Conservation (phyloP, 2,329 filamentous ascomycete genomes). For the Herpotrichia juniperi region DNA sequence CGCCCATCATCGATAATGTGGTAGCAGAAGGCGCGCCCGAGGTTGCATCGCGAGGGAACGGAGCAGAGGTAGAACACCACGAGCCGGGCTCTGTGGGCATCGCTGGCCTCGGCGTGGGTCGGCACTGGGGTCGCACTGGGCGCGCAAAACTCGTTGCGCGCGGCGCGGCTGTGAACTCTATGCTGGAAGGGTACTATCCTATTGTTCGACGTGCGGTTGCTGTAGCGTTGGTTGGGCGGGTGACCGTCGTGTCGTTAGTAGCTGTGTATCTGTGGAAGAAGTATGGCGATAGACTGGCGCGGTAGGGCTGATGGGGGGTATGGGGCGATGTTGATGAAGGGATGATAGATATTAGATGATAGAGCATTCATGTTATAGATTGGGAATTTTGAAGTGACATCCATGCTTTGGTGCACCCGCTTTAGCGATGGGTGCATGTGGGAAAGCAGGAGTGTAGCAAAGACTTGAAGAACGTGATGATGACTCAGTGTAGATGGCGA, state of each 20-base stretch:
- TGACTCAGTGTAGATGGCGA: too few species aligned
- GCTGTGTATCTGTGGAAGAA: slow-evolving; percentile 29
- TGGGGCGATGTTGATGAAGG: neutral
- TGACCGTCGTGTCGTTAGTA: slow-evolving; percentile 30
- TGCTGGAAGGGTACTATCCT: slow-evolving; percentile 61
- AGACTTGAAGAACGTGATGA: too few species aligned
- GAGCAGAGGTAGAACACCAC: too few species aligned
- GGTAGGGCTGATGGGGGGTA: neutral
- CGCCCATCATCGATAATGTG: slow-evolving; percentile 26
- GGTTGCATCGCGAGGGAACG: too few species aligned
- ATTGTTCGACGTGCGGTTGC: slow-evolving; percentile 56
- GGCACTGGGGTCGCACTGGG: slow-evolving; percentile 42
- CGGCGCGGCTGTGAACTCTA: slow-evolving; percentile 51
- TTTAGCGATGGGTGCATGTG: too few species aligned
- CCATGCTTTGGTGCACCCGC: too few species aligned
- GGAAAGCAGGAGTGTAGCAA: too few species aligned
- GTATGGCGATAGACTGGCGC: slow-evolving; percentile 2
- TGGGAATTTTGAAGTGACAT: too few species aligned
- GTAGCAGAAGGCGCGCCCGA: slow-evolving; percentile 28
- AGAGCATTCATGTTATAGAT: too few species aligned
- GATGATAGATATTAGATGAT: too few species aligned
- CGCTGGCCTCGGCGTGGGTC: slow-evolving; percentile 52
- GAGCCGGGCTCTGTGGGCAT: slow-evolving; percentile 53
- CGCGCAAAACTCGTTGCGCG: slow-evolving; percentile 45
- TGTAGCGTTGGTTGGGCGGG: slow-evolving; percentile 48